Conservation (phyloP, 2,329 filamentous ascomycete species). For the Alternaria sp. region DNA sequence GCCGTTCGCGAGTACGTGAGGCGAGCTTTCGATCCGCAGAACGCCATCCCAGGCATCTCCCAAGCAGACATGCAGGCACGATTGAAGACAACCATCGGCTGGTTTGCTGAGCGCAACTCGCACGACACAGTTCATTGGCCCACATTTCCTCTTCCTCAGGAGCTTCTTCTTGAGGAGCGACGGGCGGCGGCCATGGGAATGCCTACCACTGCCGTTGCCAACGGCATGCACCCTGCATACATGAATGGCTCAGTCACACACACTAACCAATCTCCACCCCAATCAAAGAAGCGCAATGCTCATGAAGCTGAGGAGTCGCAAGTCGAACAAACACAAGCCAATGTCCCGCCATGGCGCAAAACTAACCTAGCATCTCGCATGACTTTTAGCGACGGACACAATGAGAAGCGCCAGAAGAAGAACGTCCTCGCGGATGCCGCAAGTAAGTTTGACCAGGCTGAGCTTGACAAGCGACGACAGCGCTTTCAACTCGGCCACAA, state of each 20-base stretch:
- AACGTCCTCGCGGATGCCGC: conserved; percentile 61
- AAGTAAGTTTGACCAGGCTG: conserved; percentile 91
- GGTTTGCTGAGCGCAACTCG: conserved; percentile 76
- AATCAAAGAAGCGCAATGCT: conserved; percentile 86
- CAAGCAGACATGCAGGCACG: conserved; percentile 79
- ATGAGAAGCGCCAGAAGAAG: conserved; percentile 59
- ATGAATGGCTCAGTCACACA: conserved; percentile 27
- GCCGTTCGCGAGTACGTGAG: conserved; percentile 90
- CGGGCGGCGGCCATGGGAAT: conserved; percentile 33
- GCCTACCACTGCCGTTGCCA: conserved; percentile 43
- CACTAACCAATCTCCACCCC: conserved; percentile 47
- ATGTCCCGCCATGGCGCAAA: conserved; percentile 75
- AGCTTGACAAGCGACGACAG: conserved; percentile 86
- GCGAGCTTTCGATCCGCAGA: conserved; percentile 81
- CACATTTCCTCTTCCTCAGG: conserved; percentile 82
- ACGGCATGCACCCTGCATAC: conserved; percentile 25
- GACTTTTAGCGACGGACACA: conserved; percentile 63
- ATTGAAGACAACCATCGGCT: conserved; percentile 84
- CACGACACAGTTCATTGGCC: conserved; percentile 85
- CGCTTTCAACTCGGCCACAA: conserved; percentile 74
- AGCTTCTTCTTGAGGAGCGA: conserved; percentile 76
- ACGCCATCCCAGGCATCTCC: conserved; percentile 59
- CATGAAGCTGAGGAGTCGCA: conserved; percentile 62
- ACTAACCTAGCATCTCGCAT: conserved; percentile 79
- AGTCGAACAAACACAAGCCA: conserved; percentile 61